These are phyloP conservation scores for Candolleomyces efflorescens DNA, from an alignment of 768 basidiomycete genomes.

Conservation along the genomic window DNA sequence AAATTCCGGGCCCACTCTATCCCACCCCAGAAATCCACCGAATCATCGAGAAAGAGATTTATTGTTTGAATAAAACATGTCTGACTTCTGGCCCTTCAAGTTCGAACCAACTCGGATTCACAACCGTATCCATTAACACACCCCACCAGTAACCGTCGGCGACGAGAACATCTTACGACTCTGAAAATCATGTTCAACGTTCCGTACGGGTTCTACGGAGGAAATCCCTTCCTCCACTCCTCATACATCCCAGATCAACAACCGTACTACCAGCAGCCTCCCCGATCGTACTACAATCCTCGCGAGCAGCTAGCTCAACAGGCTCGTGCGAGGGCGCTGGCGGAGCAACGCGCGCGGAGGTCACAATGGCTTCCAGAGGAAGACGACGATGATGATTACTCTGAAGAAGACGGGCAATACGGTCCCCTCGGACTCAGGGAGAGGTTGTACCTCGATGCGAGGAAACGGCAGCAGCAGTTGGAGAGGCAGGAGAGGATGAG, in stretches of 20 bases:
- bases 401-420: conserved; percentile 25
- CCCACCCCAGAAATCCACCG: neutral
- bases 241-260: conserved; percentile 19
- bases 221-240: conserved; percentile 22
- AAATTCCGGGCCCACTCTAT: too few relatives aligned
- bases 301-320: conserved; percentile 14
- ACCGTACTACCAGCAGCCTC: conserved; percentile 8
- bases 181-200: conserved; percentile 6
- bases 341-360: conserved; percentile 30
- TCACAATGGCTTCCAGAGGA: conserved; percentile 40
- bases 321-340: conserved; percentile 23
- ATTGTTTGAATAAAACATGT: neutral
- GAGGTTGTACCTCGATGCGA: conserved; percentile 28
- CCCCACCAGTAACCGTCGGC: too few relatives aligned
- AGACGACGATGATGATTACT: conserved; percentile 24
- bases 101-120: neutral
- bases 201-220: conserved; percentile 1
- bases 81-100: neutral
- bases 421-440: conserved; percentile 25
- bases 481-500: conserved; percentile 17
- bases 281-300: neutral
- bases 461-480: conserved; percentile 21
- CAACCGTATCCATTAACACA: neutral
- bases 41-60: conserved; percentile 1
- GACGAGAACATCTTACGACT: neutral